Conservation (phyloP, 2,329 filamentous ascomycete genomes). For the Venturia asperata region DNA sequence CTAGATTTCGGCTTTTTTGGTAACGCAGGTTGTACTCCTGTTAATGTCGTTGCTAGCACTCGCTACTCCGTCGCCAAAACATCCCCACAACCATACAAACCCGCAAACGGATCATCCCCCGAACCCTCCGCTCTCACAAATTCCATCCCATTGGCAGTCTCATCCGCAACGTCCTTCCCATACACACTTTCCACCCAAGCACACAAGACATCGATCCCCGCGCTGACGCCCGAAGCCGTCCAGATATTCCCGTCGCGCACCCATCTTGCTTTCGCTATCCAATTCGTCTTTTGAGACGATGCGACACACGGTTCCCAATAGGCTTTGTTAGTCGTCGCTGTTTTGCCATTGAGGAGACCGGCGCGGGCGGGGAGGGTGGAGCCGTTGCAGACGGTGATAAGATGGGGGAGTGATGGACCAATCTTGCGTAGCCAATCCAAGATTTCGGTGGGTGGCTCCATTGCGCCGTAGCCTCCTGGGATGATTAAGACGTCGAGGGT, state of each 20-base stretch:
- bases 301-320: constrained; percentile 30
- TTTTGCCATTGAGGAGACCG: constrained; percentile 9
- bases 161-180: constrained; percentile 2
- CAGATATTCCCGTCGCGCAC: constrained; percentile 6
- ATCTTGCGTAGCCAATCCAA: constrained; percentile 41
- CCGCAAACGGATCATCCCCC: constrained; percentile 10
- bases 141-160: constrained; percentile 5
- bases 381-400: constrained; percentile 43
- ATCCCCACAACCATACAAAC: neutral
- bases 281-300: constrained; percentile 34
- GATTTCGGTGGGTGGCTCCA: constrained; percentile 31
- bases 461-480: constrained; percentile 52
- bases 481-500: constrained; percentile 56
- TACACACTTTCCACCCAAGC: constrained; percentile 7
- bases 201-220: constrained; percentile 26
- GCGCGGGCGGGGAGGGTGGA: neutral
- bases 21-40: no score
- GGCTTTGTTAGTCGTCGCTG: constrained; percentile 15
- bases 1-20: no score
- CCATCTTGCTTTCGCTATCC: constrained; percentile 12
- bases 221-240: constrained; percentile 12
- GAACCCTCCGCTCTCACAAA: neutral
- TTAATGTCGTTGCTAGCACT: no score
- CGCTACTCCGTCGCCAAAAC: neutral
- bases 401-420: constrained; percentile 46